Base-by-base conservation (phyloP, 2,329 filamentous ascomycete species). In the Fusarium sp. region DNA sequence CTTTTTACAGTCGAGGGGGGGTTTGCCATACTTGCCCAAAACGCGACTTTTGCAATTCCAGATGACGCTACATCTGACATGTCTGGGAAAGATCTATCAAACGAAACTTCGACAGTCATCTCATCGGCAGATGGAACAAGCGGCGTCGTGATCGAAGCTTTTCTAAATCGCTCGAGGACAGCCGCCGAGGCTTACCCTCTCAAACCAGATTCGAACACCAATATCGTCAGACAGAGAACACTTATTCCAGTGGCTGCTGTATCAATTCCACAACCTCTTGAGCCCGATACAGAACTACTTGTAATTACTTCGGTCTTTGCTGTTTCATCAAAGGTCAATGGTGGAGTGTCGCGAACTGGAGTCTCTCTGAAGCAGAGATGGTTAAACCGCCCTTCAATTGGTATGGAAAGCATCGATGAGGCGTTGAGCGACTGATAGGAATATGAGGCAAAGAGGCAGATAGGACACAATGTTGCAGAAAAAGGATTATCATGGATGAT, bases 141-240 rank as follows among this genome's bases (percentile, higher is more conserved):
- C 5, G 71, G 71, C 1, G 69, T 74, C 1, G n/a, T 40, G 2
- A 16, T 25, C 0, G 27, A 59, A 4, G 40, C 53, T 7, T 11
- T 55, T 2, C 6, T 48, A 0, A 10, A 51, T 2, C 18, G 8
- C 8, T 16, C 30, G 0, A n/a, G 6, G 2, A 27, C 27, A 3
- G 12, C 27, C 2, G 20, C 37, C 3, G 67, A 63, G 6, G 69
- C 23, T 10, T 60, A 16, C 7, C 54, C 58, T 6, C 20, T 74
- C 4, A 72, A 71, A 11, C 71, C 71, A 1, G 71, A 74, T 27
- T 53, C 71, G 1, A 73, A 73, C 16, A 73, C 71, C 3, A 73
- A 67, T 3, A 9, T 73, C 0, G 55, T 68, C 4, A 37, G 62
- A 6, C 71, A 62, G 5, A 68, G 69, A 45, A 69, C 66, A 4